A percentile compares a stretch with the other conserved stretches of the same genome.
These are phyloP conservation scores for Entomortierella parvispora DNA, from an alignment of 192 early-diverging fungal species.

Conservation along the genomic window DNA sequence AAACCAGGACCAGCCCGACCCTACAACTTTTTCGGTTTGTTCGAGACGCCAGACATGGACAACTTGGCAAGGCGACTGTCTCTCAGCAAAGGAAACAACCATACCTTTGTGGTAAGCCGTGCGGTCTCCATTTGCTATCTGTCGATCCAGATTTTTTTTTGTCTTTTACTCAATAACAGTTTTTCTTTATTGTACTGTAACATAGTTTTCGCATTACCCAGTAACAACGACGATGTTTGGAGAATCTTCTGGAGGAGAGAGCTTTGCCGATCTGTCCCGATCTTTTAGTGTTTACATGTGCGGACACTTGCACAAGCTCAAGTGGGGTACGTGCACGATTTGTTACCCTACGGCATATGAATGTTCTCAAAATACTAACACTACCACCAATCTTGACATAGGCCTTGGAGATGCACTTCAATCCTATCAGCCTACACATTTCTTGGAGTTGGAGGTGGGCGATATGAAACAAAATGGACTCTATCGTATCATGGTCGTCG, in stretches of 20 bases:
- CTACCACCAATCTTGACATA: too few species aligned
- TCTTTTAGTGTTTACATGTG: conserved; percentile 82
- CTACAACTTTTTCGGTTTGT: conserved; percentile 91
- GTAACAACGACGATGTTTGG: conserved; percentile 83
- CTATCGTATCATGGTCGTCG: conserved; percentile 88
- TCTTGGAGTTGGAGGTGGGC: conserved; percentile 86
- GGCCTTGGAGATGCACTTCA: conserved; percentile 69
- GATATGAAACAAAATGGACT: conserved; percentile 91
- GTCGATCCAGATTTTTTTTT: not conserved
- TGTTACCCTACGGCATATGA: too few species aligned
- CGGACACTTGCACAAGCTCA: conserved; percentile 88
- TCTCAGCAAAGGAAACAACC: conserved; percentile 54
- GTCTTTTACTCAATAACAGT: not conserved
- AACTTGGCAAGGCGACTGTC: conserved; percentile 65
- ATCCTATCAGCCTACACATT: conserved; percentile 72
- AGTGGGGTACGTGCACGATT: conserved; percentile 47
- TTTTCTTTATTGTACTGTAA: not conserved
- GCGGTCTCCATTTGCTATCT: too few species aligned
- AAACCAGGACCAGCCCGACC: conserved; percentile 79
- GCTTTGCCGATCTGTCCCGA: conserved; percentile 67
- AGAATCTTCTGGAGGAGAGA: conserved; percentile 62
- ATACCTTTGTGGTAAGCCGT: conserved; percentile 74
- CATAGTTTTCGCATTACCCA: conserved; percentile 80
- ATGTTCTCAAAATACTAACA: too few species aligned
- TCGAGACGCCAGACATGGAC: conserved; percentile 81